A percentile compares a stretch with the other conserved stretches of the same genome.
Evolutionary conservation across 805 yeast species (phyloP).

Genomic region (Lachancea mirantina): DNA sequence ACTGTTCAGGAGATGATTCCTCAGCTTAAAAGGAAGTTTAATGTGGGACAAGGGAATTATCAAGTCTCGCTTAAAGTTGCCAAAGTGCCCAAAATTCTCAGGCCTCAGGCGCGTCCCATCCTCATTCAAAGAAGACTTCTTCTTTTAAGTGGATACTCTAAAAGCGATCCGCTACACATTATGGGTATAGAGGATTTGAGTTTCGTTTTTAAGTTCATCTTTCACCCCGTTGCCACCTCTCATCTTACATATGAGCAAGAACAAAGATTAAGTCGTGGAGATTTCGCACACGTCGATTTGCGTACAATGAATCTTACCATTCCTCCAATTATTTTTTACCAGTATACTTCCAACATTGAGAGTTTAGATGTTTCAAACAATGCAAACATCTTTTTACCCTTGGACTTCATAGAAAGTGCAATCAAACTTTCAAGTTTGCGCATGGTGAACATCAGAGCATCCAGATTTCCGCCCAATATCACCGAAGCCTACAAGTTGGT

Average conservation of each 20-base stretch:
- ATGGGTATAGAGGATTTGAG: slow-evolving; percentile 81
- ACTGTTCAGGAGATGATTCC: slow-evolving; percentile 69
- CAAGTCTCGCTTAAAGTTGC: slow-evolving; percentile 73
- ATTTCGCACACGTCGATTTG: slow-evolving; percentile 67
- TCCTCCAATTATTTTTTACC: slow-evolving; percentile 76
- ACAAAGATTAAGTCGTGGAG: slow-evolving; percentile 45
- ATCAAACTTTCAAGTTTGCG: slow-evolving; percentile 59
- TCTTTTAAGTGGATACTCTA: slow-evolving; percentile 69
- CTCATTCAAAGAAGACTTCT: slow-evolving; percentile 68
- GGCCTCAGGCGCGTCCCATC: slow-evolving; percentile 68
- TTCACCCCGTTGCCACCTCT: slow-evolving; percentile 55
- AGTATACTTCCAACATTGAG: slow-evolving; percentile 73
- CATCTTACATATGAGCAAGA: slow-evolving; percentile 64
- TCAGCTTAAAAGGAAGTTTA: slow-evolving; percentile 69
- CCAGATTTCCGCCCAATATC: slow-evolving; percentile 66
- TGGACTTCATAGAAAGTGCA: slow-evolving; percentile 79
- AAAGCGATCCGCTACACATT: slow-evolving; percentile 66
- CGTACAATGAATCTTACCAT: slow-evolving; percentile 69
- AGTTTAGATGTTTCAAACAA: slow-evolving; percentile 77
- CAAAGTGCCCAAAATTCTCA: slow-evolving; percentile 63
- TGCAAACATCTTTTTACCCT: slow-evolving; percentile 76
- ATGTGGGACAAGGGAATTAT: slow-evolving; percentile 64
- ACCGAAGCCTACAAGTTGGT: slow-evolving; percentile 61
- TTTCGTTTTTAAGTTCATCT: slow-evolving; percentile 71
- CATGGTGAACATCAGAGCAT: slow-evolving; percentile 66